phyloP scores from a whole-genome alignment of 139 green algal species.

The Ostreobium quekettii region DNA sequence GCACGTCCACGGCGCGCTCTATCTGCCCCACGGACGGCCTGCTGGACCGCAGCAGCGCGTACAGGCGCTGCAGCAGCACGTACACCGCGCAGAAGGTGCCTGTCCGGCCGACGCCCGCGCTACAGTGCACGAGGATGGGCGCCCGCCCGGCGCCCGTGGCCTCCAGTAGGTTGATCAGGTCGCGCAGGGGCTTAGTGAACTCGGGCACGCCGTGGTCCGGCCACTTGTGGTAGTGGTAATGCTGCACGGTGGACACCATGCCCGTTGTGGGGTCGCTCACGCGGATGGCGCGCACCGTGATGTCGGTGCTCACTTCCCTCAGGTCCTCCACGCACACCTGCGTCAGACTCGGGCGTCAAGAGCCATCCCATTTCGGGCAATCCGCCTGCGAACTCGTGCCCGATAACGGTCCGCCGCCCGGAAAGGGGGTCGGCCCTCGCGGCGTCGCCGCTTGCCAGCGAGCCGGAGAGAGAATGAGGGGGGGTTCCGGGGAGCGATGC shows the following conservation, averaged over 20 bases:
- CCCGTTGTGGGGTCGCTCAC: conserved; percentile 8
- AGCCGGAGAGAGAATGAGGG: too few relatives aligned
- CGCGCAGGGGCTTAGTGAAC: conserved; percentile 27
- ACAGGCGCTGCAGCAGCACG: conserved; percentile 53
- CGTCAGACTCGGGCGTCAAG: too few relatives aligned
- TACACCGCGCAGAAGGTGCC: conserved; percentile 79
- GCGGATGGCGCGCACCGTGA: conserved; percentile 19
- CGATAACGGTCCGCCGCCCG: too few relatives aligned
- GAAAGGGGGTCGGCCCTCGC: too few relatives aligned
- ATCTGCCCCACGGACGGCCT: background rate
- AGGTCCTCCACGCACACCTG: conserved; percentile 13
- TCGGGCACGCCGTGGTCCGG: conserved; percentile 51
- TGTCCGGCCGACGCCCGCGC: conserved; percentile 77
- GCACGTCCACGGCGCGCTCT: conserved; percentile 48
- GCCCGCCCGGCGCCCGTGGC: background rate
- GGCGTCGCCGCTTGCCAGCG: too few relatives aligned
- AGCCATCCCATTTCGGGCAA: too few relatives aligned
- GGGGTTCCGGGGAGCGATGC: too few relatives aligned
- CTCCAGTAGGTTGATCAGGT: conserved; percentile 34
- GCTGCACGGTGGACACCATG: conserved; percentile 22
- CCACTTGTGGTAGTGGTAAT: conserved; percentile 51
- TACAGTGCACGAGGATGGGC: conserved; percentile 31
- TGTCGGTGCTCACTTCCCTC: conserved; percentile 20
- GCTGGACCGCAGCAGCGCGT: conserved; percentile 20
- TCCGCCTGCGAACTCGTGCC: too few relatives aligned